phyloP scores from a whole-genome alignment of 2,329 filamentous ascomycete genomes.

The Xylariaceae sp. region DNA sequence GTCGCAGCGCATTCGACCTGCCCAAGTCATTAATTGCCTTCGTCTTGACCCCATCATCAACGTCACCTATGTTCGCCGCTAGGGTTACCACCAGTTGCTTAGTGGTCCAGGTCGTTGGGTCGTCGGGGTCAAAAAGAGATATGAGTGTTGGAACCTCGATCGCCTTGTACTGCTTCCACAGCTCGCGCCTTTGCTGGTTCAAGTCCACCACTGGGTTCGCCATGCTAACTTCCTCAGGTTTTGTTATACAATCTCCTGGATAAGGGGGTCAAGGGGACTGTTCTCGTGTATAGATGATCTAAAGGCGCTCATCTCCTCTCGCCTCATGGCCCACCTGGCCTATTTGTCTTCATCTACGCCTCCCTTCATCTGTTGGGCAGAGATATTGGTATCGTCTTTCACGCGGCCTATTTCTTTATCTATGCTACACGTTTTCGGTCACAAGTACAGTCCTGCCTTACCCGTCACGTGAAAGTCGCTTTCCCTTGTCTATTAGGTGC shows the following conservation, averaged over 20 bases:
- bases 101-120: too few relatives aligned
- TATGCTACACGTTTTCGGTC: background rate
- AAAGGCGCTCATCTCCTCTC: background rate
- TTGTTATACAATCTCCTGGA: too few relatives aligned
- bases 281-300: too few relatives aligned
- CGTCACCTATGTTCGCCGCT: too few relatives aligned
- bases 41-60: too few relatives aligned
- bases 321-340: background rate
- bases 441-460: too few relatives aligned
- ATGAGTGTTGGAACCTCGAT: background rate
- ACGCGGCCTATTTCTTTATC: background rate
- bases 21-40: too few relatives aligned
- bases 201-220: too few relatives aligned
- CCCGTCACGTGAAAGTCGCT: background rate
- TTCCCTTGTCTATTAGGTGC: background rate
- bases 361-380: background rate
- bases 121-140: background rate
- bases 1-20: accelerated
- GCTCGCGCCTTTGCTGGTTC: too few relatives aligned
- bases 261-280: too few relatives aligned
- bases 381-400: background rate
- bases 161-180: background rate
- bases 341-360: background rate
- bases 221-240: too few relatives aligned
- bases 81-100: too few relatives aligned